Conservation (phyloP, 495 filamentous ascomycete genomes). For the Trichoderma parareesei region DNA sequence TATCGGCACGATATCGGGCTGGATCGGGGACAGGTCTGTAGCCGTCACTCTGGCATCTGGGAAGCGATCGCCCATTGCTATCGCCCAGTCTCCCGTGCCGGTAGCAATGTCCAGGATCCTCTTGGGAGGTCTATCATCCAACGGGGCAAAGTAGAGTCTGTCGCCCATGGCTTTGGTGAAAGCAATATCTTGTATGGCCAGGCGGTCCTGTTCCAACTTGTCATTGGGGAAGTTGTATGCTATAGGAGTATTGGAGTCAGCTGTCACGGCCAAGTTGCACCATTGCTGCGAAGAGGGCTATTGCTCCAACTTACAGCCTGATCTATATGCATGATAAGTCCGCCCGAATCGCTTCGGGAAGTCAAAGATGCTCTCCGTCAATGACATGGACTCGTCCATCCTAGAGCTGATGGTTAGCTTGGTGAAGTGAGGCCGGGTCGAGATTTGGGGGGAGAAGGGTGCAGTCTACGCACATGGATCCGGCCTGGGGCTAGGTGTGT, state of each 20-base stretch:
- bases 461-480: background rate
- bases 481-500: background rate
- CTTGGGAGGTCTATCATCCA: conserved; percentile 35
- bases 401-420: background rate
- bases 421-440: no score
- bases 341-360: conserved; percentile 48
- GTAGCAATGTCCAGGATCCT: conserved; percentile 63
- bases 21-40: conserved; percentile 36
- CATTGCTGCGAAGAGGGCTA: background rate
- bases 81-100: conserved; percentile 50
- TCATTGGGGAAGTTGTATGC: conserved; percentile 58
- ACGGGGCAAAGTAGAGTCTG: conserved; percentile 51
- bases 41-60: conserved; percentile 33
- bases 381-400: conserved; percentile 1
- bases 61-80: conserved; percentile 37
- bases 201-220: conserved; percentile 40
- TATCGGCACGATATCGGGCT: conserved; percentile 32
- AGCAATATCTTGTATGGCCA: conserved; percentile 55
- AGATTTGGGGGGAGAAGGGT: background rate
- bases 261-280: background rate
- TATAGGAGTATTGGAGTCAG: conserved; percentile 7
- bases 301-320: conserved; percentile 17
- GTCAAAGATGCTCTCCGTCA: conserved; percentile 19
- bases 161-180: conserved; percentile 45
- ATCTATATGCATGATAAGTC: conserved; percentile 47